Conservation (phyloP, 306 rosid genomes). For the Castanea mollissima region DNA sequence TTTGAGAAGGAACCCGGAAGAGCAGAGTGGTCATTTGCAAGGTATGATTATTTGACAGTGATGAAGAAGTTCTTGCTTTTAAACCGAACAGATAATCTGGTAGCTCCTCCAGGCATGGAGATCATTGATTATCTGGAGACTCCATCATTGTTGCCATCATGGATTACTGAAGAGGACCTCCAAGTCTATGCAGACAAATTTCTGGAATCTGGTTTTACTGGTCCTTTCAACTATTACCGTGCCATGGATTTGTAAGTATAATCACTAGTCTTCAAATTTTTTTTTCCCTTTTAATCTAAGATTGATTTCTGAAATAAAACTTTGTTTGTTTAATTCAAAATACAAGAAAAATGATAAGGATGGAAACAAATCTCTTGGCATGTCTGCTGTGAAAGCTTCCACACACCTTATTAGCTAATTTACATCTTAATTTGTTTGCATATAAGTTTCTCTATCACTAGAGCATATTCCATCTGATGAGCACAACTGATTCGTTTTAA, state of each 20-base stretch:
- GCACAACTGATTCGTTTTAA: too few relatives aligned
- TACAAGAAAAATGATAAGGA: too few relatives aligned
- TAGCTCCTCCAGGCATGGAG: constrained; percentile 68
- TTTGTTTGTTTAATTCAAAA: not conserved
- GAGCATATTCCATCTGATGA: too few relatives aligned
- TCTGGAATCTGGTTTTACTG: constrained; percentile 78
- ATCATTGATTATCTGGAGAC: constrained; percentile 63
- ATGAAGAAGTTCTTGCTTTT: constrained; percentile 64
- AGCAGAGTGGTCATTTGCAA: constrained; percentile 76
- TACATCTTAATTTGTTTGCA: too few relatives aligned
- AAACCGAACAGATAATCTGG: constrained; percentile 9
- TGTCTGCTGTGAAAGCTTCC: too few relatives aligned
- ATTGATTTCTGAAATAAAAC: not conserved
- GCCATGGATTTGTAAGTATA: constrained; percentile 67
- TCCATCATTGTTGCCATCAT: constrained; percentile 55
- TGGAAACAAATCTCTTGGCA: too few relatives aligned
- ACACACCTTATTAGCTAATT: too few relatives aligned
- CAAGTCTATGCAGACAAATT: constrained; percentile 63
- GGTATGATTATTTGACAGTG: constrained; percentile 70
- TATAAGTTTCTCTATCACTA: too few relatives aligned
- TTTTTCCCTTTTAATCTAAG: not conserved
- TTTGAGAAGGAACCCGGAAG: constrained; percentile 66
- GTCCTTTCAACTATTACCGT: constrained; percentile 73
- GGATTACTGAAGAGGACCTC: constrained; percentile 75
- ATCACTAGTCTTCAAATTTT: not conserved